Percentiles rank a stretch among this genome's conserved stretches.
phyloP scores from a whole-genome alignment of 148 eudicot species.

The Rhododendron simsii region DNA sequence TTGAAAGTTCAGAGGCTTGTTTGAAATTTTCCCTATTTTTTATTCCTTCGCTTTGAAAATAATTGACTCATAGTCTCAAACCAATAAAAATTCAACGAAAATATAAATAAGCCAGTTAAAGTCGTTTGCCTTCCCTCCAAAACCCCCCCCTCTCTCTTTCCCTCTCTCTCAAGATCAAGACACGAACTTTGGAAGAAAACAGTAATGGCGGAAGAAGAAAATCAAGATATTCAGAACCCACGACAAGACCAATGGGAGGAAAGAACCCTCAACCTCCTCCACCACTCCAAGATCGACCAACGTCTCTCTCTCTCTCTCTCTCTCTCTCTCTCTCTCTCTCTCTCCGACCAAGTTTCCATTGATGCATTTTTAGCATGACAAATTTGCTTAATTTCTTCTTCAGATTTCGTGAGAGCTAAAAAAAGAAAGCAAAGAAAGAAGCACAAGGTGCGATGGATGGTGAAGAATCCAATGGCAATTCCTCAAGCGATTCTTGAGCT shows the following conservation, averaged over 20 bases:
- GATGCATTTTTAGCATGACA: neutral
- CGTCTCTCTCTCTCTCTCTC: no score
- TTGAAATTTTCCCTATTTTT: no score
- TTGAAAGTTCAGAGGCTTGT: no score
- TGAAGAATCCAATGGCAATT: conserved; percentile 12
- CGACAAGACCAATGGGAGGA: conserved; percentile 7
- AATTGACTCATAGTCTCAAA: no score
- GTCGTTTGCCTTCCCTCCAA: no score
- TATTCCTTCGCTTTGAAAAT: no score
- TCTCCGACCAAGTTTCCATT: neutral
- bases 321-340: conserved; percentile 2
- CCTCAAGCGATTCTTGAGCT: conserved; percentile 9
- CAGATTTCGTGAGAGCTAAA: neutral
- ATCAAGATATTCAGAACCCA: conserved; percentile 1
- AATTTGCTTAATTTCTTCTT: neutral
- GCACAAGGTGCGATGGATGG: conserved; percentile 8
- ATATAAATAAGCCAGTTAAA: no score
- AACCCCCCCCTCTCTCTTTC: no score
- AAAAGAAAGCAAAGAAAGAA: neutral
- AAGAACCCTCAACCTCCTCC: conserved; percentile 7
- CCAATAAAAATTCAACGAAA: no score
- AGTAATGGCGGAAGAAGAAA: neutral
- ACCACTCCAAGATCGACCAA: conserved; percentile 7
- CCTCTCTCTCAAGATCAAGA: conserved; percentile 6
- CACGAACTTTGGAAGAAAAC: neutral